These are phyloP conservation scores for Pichia manshurica DNA, from an alignment of 805 yeast genomes.

Conservation along the genomic window DNA sequence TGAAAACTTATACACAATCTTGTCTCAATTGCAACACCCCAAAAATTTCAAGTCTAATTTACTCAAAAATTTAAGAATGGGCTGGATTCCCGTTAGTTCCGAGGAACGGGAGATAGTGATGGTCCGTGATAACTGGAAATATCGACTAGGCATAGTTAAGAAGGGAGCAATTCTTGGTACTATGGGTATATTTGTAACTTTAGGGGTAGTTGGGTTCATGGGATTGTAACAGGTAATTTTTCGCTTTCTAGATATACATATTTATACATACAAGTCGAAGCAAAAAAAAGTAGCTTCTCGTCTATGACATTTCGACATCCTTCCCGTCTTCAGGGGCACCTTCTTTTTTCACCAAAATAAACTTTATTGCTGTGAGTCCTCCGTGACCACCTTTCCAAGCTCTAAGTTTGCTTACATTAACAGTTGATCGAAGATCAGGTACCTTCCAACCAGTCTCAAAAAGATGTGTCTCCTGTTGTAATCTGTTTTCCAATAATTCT, in stretches of 20 bases:
- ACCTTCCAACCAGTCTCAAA: slow-evolving; percentile 62
- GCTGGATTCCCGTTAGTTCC: slow-evolving; percentile 55
- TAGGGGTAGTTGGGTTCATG: background rate
- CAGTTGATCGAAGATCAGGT: slow-evolving; percentile 64
- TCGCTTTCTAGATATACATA: too few species aligned
- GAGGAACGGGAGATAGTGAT: slow-evolving; percentile 38
- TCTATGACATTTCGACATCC: slow-evolving; percentile 10
- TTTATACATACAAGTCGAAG: background rate
- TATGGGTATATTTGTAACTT: background rate
- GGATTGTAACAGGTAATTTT: too few species aligned
- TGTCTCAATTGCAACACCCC: slow-evolving; percentile 34
- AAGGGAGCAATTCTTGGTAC: background rate
- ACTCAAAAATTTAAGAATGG: slow-evolving; percentile 37
- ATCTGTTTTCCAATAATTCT: slow-evolving; percentile 54
- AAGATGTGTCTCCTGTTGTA: slow-evolving; percentile 54
- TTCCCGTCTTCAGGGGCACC: slow-evolving; percentile 13
- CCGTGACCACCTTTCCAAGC: slow-evolving; percentile 83
- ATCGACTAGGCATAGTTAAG: background rate
- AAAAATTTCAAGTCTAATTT: slow-evolving; percentile 32
- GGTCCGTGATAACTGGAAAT: slow-evolving; percentile 25
- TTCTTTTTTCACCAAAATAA: slow-evolving; percentile 33
- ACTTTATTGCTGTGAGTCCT: slow-evolving; percentile 59
- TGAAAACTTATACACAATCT: slow-evolving; percentile 14
- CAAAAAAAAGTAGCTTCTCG: background rate
- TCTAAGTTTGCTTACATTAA: slow-evolving; percentile 54